These are phyloP conservation scores for Sesbania bispinosa DNA, from an alignment of 306 rosid genomes.

Conservation along the genomic window DNA sequence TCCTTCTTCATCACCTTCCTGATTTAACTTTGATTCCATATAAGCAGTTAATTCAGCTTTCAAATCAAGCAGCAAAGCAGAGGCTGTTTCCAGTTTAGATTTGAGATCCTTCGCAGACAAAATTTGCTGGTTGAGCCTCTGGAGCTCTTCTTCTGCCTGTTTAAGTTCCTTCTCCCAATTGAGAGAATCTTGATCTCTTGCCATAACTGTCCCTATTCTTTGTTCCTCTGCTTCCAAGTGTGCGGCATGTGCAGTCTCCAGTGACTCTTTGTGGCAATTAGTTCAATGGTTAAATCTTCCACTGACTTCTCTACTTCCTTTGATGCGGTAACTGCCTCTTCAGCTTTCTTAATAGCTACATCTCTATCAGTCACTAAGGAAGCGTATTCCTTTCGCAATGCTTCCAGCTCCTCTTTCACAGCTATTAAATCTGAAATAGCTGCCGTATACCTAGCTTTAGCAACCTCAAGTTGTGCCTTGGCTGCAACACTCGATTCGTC, in stretches of 20 bases:
- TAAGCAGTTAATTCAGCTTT: conserved; percentile 84
- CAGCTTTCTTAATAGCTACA: conserved; percentile 70
- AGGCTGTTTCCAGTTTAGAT: conserved; percentile 78
- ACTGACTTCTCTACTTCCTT: conserved; percentile 90
- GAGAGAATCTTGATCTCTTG: conserved; percentile 92
- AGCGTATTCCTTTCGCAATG: conserved; percentile 65
- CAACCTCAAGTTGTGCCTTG: conserved; percentile 97
- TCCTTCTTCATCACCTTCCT: conserved; percentile 48
- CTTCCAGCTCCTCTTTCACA: conserved; percentile 78
- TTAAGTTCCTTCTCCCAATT: conserved; percentile 92
- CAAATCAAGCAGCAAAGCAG: conserved; percentile 72
- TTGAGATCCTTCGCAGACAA: conserved; percentile 75
- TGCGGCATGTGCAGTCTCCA: conserved; percentile 88
- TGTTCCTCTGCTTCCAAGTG: conserved; percentile 98
- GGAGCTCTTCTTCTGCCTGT: conserved; percentile 86
- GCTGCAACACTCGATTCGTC: conserved; percentile 97
- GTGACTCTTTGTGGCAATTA: conserved; percentile 74
- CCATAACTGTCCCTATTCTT: conserved; percentile 91
- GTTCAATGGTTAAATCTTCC: conserved; percentile 87
- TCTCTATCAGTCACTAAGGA: conserved; percentile 71
- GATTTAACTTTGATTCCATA: conserved; percentile 77
- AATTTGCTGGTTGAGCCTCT: conserved; percentile 68
- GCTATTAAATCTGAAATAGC: conserved; percentile 76
- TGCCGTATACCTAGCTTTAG: conserved; percentile 77
- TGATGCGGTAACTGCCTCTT: conserved; percentile 78